Evolutionary conservation across 768 basidiomycete species (phyloP), one percentile per base, ranked within the genome.

Genomic region (Tricholoma sp.): DNA sequence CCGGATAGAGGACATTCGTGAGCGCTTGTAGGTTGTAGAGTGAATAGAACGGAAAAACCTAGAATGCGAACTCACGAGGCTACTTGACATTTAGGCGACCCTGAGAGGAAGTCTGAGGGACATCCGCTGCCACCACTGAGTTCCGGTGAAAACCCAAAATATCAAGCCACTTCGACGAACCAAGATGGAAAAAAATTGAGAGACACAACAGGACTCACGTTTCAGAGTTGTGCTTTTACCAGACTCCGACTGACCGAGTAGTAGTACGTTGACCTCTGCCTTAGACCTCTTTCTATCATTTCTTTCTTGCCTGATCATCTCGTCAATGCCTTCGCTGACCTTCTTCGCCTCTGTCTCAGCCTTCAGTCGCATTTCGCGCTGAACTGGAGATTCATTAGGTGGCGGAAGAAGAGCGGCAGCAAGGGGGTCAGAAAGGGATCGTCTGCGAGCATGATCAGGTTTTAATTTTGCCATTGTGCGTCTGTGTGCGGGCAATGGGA

Each of bases 161-260:
- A 18, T 35, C 16, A 31, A 3, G 14, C 35, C 49, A 58, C 39
- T 57, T 56, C 59, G 58, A 56, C 54, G 50, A 55, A 39, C 47
- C 22, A 57, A 52, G 58, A 58, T 58, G 32, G 47, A 10, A n/a
- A n/a, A n/a, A n/a, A 51, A 10, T 12, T 47, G 34, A 57, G 24
- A 50, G 37, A 19, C 59, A 55, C 57, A 39, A 57, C 45, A 49
- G 56, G 52, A 85, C 89, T 83, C 77, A 91, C 90, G 90, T 76
- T 91, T 91, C 64, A 92, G 77, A 7, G 89, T 90, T 8, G 91
- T 93, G 67, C 88, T 90, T 77, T 92, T 93, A 39, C 90, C 91
- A 65, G 88, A 91, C 78, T 92, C 90, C 59, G 90, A 91, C 79
- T 93, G 91, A 52, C 91, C 91, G 41, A 93, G 83, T 59, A 93